A percentile compares a stretch with the other conserved stretches of the same genome.
phyloP scores from a whole-genome alignment of 176 grass and related monocot species.

The Paspalum notatum region DNA sequence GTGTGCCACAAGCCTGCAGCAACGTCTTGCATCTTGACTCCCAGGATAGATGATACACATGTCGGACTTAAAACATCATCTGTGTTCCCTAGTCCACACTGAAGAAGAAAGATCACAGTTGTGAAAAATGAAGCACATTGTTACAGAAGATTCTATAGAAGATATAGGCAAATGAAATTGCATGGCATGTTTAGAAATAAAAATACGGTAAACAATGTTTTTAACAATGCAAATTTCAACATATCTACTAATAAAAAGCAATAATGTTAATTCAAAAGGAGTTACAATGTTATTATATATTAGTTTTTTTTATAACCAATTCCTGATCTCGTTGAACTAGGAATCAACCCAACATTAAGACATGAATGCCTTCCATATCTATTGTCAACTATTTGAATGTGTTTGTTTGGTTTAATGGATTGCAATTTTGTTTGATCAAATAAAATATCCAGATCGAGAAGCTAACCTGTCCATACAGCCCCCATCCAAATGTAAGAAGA shows the following conservation, averaged over 20 bases:
- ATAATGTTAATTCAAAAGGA: neutral
- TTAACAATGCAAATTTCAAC: neutral
- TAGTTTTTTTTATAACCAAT: neutral
- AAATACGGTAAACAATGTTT: neutral
- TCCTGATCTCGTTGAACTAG: conserved; percentile 10
- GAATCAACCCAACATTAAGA: conserved; percentile 6
- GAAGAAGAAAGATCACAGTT: conserved; percentile 40
- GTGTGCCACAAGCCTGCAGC: conserved; percentile 96
- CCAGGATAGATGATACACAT: conserved; percentile 92
- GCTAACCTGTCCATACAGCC: conserved; percentile 92
- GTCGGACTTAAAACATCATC: conserved; percentile 89
- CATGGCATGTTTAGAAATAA: neutral
- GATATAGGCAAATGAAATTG: neutral
- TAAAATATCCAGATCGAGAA: neutral
- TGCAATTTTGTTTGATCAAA: conserved; percentile 4
- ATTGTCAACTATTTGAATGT: conserved; percentile 12
- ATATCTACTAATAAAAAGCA: neutral
- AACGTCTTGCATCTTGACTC: conserved; percentile 79
- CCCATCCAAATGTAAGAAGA: conserved; percentile 96
- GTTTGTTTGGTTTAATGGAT: neutral
- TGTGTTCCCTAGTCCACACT: conserved; percentile 95
- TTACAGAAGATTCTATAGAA: neutral
- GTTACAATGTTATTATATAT: neutral
- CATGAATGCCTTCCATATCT: neutral
- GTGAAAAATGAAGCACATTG: conserved; percentile 26